A percentile compares a stretch with the other conserved stretches of the same genome.
Conservation (phyloP, 2,329 filamentous ascomycete genomes). For the Chaetomiaceae sp. region DNA sequence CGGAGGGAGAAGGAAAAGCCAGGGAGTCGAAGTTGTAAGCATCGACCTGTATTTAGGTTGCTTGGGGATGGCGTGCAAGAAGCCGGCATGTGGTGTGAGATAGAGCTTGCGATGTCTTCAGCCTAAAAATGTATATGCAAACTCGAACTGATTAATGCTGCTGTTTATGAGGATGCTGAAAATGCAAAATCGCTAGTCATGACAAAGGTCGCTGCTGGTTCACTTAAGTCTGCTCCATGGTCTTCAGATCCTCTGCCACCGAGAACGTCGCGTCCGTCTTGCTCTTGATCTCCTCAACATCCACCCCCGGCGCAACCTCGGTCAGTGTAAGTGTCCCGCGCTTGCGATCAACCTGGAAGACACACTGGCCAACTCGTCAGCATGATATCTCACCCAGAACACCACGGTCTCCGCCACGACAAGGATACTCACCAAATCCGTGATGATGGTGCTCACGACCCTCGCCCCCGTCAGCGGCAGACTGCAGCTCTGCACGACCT, state of each 20-base stretch:
- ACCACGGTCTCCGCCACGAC: too few species aligned
- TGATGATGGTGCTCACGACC: conserved; percentile 67
- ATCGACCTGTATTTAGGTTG: too few species aligned
- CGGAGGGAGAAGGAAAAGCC: not conserved
- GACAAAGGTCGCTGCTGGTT: too few species aligned
- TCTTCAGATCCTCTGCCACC: conserved; percentile 52
- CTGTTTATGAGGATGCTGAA: too few species aligned
- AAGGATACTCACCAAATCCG: conserved; percentile 56
- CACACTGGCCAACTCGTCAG: conserved; percentile 42
- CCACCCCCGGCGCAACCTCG: conserved; percentile 63
- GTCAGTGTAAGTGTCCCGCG: conserved; percentile 60
- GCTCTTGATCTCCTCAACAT: conserved; percentile 59
- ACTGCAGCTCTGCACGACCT: conserved; percentile 58
- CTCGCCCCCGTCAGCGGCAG: conserved; percentile 60
- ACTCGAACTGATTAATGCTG: too few species aligned
- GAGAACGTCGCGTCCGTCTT: conserved; percentile 66
- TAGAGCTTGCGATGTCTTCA: too few species aligned
- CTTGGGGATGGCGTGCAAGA: not conserved
- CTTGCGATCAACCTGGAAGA: conserved; percentile 61
- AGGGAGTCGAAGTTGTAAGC: conserved; percentile 11
- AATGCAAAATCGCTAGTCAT: too few species aligned
- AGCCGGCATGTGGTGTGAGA: too few species aligned
- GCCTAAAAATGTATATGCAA: too few species aligned
- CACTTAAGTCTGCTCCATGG: conserved; percentile 37
- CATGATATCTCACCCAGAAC: too few species aligned